Conservation (phyloP, 192 early-diverging fungal genomes). For the Mortierella hygrophila region DNA sequence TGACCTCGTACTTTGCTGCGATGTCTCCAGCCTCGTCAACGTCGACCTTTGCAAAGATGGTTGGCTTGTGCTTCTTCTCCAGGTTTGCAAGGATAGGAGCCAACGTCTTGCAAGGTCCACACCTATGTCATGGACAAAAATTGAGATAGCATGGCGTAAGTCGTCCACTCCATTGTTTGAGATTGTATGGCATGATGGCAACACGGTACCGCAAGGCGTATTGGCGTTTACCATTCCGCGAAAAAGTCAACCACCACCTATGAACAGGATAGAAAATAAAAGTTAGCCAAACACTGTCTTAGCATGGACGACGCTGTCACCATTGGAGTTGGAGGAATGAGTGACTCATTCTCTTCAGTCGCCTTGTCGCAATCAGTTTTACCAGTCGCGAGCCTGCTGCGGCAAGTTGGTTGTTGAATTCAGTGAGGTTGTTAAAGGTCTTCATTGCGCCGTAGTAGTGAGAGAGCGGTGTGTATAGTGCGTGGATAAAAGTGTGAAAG, state of each 20-base stretch:
- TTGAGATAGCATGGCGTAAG: neutral
- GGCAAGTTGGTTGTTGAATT: slow-evolving; percentile 27
- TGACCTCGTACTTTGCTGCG: slow-evolving; percentile 21
- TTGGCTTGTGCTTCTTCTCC: slow-evolving; percentile 41
- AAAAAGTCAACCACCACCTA: slow-evolving; percentile 57
- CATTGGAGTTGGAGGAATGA: neutral
- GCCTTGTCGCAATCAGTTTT: neutral
- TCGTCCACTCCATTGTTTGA: neutral
- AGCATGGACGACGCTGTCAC: neutral
- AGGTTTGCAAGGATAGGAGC: slow-evolving; percentile 37
- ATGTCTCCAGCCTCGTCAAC: slow-evolving; percentile 40
- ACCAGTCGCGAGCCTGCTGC: slow-evolving; percentile 38
- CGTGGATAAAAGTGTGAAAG: neutral
- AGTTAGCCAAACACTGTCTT: neutral
- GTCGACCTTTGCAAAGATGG: slow-evolving; percentile 50
- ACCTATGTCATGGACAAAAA: slow-evolving; percentile 7
- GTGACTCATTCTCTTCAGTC: neutral
- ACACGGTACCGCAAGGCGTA: neutral
- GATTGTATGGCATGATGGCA: neutral
- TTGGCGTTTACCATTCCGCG: slow-evolving; percentile 30
- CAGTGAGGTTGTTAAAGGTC: slow-evolving; percentile 31
- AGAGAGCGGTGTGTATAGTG: neutral
- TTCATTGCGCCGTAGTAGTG: neutral
- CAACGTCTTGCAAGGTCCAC: slow-evolving; percentile 44
- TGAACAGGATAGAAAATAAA: neutral